These are phyloP conservation scores for Xylariaceae sp. DNA, from an alignment of 2,329 filamentous ascomycete genomes.

Conservation along the genomic window DNA sequence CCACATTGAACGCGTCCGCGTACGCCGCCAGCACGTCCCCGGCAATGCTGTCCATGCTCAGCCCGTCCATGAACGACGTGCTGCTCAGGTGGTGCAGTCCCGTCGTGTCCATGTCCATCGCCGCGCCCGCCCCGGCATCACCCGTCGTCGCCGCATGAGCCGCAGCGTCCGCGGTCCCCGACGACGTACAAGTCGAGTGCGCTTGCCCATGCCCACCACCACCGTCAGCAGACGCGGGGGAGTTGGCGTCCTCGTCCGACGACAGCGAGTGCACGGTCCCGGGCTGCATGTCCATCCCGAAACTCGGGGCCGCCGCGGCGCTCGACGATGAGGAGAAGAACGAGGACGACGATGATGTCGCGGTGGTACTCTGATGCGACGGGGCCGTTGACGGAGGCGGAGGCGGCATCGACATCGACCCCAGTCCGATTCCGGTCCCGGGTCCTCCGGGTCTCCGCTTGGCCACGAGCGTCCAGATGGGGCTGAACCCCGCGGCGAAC, in stretches of 20 bases:
- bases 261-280: constrained; percentile 26
- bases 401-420: no score
- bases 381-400: no score
- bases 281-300: constrained; percentile 12
- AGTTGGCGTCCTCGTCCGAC: constrained; percentile 24
- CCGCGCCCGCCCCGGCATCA: neutral
- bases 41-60: constrained; percentile 27
- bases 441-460: no score
- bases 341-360: neutral
- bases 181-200: no score
- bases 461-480: constrained; percentile 30
- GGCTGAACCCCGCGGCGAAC: constrained; percentile 34
- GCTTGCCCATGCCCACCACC: no score
- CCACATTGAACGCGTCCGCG: constrained; percentile 1
- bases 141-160: neutral
- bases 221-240: constrained; percentile 18
- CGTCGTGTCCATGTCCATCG: no score
- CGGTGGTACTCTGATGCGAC: no score
- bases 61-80: neutral
- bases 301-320: constrained; percentile 1
- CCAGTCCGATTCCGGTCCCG: no score
- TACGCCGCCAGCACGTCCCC: constrained; percentile 31
- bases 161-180: constrained; percentile 1
- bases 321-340: constrained; percentile 3
- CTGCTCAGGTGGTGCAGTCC: no score